Evolutionary conservation across 2,329 filamentous ascomycete species (phyloP).

Genomic region (Aspergillus tanneri): DNA sequence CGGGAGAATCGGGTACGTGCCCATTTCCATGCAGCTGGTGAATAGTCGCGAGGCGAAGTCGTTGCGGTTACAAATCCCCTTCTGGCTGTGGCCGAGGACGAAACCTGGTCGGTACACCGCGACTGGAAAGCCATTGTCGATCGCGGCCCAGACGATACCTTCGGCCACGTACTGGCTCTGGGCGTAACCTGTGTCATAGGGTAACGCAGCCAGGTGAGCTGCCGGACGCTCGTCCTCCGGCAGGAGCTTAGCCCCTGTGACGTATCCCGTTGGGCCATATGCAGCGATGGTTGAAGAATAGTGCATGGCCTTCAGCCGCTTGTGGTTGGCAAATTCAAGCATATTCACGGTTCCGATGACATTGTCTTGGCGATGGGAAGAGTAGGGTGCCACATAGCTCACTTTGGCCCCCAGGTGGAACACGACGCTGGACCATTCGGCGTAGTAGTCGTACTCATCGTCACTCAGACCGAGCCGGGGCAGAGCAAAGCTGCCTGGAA

Average conservation of each 20-base stretch:
- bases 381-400: constrained; percentile 75
- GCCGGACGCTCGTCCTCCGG: constrained; percentile 21
- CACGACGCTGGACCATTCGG: constrained; percentile 64
- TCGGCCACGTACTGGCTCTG: constrained; percentile 78
- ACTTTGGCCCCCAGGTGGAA: constrained; percentile 74
- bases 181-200: constrained; percentile 74
- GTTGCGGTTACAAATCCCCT: constrained; percentile 66
- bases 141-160: constrained; percentile 68
- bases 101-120: constrained; percentile 77
- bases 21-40: constrained; percentile 76
- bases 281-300: constrained; percentile 27
- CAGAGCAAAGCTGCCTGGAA: constrained; percentile 64
- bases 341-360: constrained; percentile 71
- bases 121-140: constrained; percentile 67
- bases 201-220: constrained; percentile 22
- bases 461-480: constrained; percentile 54
- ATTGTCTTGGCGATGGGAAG: constrained; percentile 66
- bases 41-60: constrained; percentile 80
- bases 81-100: constrained; percentile 67
- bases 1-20: constrained; percentile 28
- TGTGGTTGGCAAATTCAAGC: constrained; percentile 63
- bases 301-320: constrained; percentile 23
- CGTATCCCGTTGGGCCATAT: constrained; percentile 25
- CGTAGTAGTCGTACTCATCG: constrained; percentile 39
- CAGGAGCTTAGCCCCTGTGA: constrained; percentile 18